Conservation (phyloP, 352 stramenopile genomes). For the Globisporangium cederbergense region DNA sequence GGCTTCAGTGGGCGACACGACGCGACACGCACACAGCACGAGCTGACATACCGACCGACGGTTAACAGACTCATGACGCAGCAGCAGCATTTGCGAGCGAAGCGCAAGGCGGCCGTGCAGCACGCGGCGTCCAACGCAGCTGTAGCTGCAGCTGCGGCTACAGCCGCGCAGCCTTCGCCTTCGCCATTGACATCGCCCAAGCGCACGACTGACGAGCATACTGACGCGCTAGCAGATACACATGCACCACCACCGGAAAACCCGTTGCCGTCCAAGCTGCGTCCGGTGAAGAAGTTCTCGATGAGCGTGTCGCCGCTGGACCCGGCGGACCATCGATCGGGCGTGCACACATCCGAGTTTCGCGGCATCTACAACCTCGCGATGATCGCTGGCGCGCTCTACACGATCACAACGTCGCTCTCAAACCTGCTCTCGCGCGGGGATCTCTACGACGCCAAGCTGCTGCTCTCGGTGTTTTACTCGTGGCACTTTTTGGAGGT, state of each 20-base stretch:
- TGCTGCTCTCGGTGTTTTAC: conserved; percentile 70
- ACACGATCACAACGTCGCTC: conserved; percentile 57
- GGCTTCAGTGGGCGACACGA: neutral
- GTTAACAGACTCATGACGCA: neutral
- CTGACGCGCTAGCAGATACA: neutral
- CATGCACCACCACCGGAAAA: neutral
- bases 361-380: conserved; percentile 75
- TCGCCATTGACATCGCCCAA: neutral
- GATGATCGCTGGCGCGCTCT: conserved; percentile 57
- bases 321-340: conserved; percentile 56
- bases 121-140: neutral
- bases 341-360: conserved; percentile 77
- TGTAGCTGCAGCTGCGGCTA: neutral
- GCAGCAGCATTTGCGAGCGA: conserved; percentile 6
- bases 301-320: conserved; percentile 63
- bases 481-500: conserved; percentile 72
- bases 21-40: neutral
- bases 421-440: conserved; percentile 50
- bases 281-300: conserved; percentile 55
- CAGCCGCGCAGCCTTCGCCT: too few relatives aligned
- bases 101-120: conserved; percentile 9
- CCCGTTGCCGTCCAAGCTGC: conserved; percentile 8
- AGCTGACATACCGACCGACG: neutral
- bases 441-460: conserved; percentile 43
- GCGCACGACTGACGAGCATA: neutral